These are phyloP conservation scores for Coffea canephora DNA, from an alignment of 257 asterid species.

Conservation along the genomic window DNA sequence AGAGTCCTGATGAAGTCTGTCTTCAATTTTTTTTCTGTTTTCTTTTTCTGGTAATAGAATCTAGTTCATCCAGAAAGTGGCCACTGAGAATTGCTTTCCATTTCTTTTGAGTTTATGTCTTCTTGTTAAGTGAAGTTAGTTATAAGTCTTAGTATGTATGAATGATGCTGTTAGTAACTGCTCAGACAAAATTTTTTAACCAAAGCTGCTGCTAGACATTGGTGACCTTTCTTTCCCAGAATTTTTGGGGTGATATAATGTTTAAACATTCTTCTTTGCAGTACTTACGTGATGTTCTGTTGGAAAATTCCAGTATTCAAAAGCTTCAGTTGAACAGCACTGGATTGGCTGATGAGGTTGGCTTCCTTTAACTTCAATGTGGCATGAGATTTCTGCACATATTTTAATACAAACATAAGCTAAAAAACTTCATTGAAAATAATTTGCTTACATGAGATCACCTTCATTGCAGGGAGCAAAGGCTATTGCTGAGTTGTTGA, in stretches of 20 bases:
- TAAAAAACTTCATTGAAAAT: constrained; percentile 6
- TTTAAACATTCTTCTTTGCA: constrained; percentile 33
- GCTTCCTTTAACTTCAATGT: constrained; percentile 26
- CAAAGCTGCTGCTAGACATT: background rate
- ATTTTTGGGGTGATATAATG: constrained; percentile 9
- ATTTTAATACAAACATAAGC: constrained; percentile 12
- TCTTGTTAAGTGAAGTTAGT: background rate
- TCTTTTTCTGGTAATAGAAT: background rate
- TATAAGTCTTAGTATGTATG: background rate
- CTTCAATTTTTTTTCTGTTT: background rate
- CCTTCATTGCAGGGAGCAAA: constrained; percentile 75
- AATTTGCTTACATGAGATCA: background rate
- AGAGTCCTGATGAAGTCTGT: background rate
- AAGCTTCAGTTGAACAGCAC: constrained; percentile 84
- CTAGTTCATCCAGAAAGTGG: background rate
- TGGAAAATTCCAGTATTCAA: constrained; percentile 71
- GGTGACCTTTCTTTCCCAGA: background rate
- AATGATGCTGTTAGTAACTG: background rate
- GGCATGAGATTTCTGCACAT: constrained; percentile 1
- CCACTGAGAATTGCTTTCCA: background rate
- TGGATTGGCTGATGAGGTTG: constrained; percentile 92
- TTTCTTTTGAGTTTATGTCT: too few relatives aligned
- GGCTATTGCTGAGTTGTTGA: constrained; percentile 93
- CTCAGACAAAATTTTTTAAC: background rate
- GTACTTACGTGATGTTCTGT: constrained; percentile 68